A percentile compares a stretch with the other conserved stretches of the same genome.
phyloP scores from a whole-genome alignment of 2,329 filamentous ascomycete species.

The Aspergillus glaucus region DNA sequence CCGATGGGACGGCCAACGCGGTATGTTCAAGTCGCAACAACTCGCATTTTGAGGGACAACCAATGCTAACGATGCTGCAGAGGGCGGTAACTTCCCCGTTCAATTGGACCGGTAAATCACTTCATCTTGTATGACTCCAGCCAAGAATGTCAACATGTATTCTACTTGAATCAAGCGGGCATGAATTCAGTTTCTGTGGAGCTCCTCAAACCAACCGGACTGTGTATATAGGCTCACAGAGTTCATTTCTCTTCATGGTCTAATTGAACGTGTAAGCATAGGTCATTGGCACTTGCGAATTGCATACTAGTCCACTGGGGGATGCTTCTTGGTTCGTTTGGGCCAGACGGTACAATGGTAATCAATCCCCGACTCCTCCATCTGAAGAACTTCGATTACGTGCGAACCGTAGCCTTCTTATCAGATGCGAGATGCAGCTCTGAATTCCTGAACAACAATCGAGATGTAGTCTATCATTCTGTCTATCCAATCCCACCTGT shows the following conservation, averaged over 20 bases:
- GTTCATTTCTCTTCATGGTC: no score
- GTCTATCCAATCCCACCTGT: constrained; percentile 1
- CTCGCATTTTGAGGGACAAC: neutral
- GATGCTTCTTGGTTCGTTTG: no score
- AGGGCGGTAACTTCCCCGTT: constrained; percentile 52
- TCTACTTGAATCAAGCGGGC: constrained; percentile 31
- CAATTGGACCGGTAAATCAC: constrained; percentile 41
- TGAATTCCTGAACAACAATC: no score
- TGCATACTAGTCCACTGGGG: no score
- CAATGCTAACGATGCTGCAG: constrained; percentile 23
- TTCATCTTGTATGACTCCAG: constrained; percentile 17
- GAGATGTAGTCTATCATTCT: neutral
- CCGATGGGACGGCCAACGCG: constrained; percentile 96
- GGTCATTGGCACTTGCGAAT: no score
- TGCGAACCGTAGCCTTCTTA: no score
- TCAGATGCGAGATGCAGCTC: no score
- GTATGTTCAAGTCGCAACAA: constrained; percentile 48
- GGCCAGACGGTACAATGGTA: no score
- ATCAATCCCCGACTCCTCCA: no score
- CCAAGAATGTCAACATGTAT: constrained; percentile 31
- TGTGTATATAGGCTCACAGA: constrained; percentile 26
- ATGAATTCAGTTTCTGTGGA: constrained; percentile 20
- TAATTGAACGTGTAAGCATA: no score
- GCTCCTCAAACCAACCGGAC: neutral
- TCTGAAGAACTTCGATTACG: no score